Percentiles rank a stretch among this genome's conserved stretches.
Conservation (phyloP, 345 rosid genomes). For the Rhizophora mangle region DNA sequence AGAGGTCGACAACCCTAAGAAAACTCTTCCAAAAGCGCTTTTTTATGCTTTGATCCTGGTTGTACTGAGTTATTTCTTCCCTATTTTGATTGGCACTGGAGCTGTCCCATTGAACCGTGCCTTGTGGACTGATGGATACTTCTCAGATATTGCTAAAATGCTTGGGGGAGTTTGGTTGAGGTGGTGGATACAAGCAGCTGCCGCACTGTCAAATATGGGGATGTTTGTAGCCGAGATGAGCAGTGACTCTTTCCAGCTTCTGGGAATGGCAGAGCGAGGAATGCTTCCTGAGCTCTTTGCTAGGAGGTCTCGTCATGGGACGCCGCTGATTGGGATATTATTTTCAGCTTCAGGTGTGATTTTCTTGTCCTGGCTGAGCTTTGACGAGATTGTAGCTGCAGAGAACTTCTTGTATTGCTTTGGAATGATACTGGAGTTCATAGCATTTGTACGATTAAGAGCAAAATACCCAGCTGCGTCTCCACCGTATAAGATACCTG, state of each 20-base stretch:
- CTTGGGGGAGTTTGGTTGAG: slow-evolving; percentile 70
- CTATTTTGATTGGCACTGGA: slow-evolving; percentile 62
- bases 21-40: slow-evolving; percentile 62
- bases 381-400: slow-evolving; percentile 66
- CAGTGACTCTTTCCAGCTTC: slow-evolving; percentile 73
- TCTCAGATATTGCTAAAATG: slow-evolving; percentile 58
- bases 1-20: slow-evolving; percentile 67
- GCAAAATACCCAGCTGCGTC: slow-evolving; percentile 50
- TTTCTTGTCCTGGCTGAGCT: slow-evolving; percentile 66
- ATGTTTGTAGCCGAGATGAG: slow-evolving; percentile 82
- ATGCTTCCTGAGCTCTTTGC: slow-evolving; percentile 69
- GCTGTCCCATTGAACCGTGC: slow-evolving; percentile 59
- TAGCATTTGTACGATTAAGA: slow-evolving; percentile 53
- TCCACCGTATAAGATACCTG: slow-evolving; percentile 68
- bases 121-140: slow-evolving; percentile 71
- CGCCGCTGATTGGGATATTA: slow-evolving; percentile 59
- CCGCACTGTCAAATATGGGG: slow-evolving; percentile 69
- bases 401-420: slow-evolving; percentile 72
- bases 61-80: slow-evolving; percentile 56
- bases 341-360: slow-evolving; percentile 71
- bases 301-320: slow-evolving; percentile 58
- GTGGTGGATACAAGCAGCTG: slow-evolving; percentile 77
- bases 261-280: slow-evolving; percentile 76
- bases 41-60: slow-evolving; percentile 62
- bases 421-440: slow-evolving; percentile 72